A percentile compares a stretch with the other conserved stretches of the same genome.
These are phyloP conservation scores for Pelagomonas calceolata DNA, from an alignment of 108 stramenopile genomes.

Conservation along the genomic window DNA sequence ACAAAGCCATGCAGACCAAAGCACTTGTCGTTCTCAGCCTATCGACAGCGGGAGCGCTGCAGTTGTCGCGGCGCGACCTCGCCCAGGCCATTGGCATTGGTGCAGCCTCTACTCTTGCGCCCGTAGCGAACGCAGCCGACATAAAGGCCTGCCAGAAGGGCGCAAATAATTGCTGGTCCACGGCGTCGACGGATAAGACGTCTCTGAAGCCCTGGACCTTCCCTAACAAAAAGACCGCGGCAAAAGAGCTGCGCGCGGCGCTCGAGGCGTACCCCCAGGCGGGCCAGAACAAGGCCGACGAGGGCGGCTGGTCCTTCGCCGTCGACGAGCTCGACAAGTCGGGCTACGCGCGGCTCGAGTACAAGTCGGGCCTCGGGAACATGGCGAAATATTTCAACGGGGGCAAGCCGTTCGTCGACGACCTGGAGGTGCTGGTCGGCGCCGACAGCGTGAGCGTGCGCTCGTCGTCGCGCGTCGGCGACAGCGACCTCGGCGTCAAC, in stretches of 20 bases:
- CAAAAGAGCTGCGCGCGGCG: constrained; percentile 31
- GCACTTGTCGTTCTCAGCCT: no score
- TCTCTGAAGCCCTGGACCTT: no score
- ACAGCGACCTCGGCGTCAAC: constrained; percentile 71
- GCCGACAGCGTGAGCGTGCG: constrained; percentile 41
- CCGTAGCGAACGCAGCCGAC: no score
- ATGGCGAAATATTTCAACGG: constrained; percentile 65
- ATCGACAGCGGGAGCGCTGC: no score
- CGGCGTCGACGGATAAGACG: no score
- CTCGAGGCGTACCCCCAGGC: constrained; percentile 54
- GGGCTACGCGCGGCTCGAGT: constrained; percentile 43
- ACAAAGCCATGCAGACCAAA: no score
- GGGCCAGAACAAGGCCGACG: constrained; percentile 14
- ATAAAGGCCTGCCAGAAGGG: no score
- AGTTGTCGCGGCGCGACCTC: no score
- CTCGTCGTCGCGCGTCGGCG: constrained; percentile 59
- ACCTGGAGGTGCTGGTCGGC: constrained; percentile 50
- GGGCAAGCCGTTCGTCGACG: constrained; percentile 73
- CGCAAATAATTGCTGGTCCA: no score
- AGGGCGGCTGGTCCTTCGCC: constrained; percentile 11
- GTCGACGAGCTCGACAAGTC: constrained; percentile 36
- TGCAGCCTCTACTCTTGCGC: no score
- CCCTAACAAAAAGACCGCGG: no score
- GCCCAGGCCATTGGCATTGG: no score
- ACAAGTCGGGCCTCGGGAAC: constrained; percentile 54